These are phyloP conservation scores for Solanum paucissectum DNA, from an alignment of 257 asterid species.

Conservation along the genomic window DNA sequence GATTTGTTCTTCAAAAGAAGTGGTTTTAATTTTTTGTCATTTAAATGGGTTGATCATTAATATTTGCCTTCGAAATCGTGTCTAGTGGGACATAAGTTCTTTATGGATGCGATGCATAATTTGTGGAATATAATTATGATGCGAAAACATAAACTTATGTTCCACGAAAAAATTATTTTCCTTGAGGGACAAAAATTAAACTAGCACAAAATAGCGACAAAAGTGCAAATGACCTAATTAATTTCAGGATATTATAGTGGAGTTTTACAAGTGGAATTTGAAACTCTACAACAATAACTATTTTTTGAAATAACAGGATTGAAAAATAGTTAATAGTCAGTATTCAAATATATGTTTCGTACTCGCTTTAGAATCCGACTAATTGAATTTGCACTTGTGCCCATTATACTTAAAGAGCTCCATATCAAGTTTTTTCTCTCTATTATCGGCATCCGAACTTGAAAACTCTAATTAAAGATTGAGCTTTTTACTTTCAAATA, in stretches of 20 bases:
- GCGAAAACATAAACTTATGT: not conserved
- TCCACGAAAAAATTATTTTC: not conserved
- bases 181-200: not conserved
- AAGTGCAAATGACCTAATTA: not conserved
- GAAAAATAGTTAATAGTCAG: not conserved
- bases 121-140: not conserved
- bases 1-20: not conserved
- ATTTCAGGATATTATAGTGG: not conserved
- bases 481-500: not conserved
- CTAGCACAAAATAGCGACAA: not conserved
- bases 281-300: not conserved
- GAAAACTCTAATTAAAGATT: not conserved
- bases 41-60: not conserved
- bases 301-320: not conserved
- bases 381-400: not conserved
- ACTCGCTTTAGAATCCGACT: not conserved
- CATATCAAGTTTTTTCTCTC: too few relatives aligned
- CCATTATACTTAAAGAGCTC: not conserved
- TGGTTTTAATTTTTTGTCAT: not conserved
- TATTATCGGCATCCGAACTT: not conserved
- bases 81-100: not conserved
- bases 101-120: not conserved
- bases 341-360: not conserved
- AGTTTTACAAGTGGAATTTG: not conserved
- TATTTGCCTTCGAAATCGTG: not conserved